A percentile compares a stretch with the other conserved stretches of the same genome.
These are phyloP conservation scores for Dacryopinax primogenitus DNA, from an alignment of 768 basidiomycete genomes.

Conservation along the genomic window DNA sequence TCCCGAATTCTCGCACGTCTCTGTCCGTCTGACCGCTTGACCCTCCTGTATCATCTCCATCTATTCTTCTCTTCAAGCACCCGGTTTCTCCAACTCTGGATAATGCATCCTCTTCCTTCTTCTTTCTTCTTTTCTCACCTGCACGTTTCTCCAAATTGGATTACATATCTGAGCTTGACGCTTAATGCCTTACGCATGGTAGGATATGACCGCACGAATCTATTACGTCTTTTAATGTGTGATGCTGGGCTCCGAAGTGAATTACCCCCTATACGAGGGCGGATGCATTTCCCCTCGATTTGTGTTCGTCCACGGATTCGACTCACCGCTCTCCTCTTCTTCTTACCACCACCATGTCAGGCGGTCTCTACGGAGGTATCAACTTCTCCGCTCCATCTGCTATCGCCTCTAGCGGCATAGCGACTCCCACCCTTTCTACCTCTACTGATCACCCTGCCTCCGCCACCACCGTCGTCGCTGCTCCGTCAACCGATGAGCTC, in stretches of 20 bases:
- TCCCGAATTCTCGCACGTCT: too few relatives aligned
- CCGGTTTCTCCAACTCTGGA: too few relatives aligned
- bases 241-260: background rate
- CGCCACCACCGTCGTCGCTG: constrained; percentile 22
- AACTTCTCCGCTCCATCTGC: constrained; percentile 42
- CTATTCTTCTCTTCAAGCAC: too few relatives aligned
- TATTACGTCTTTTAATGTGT: background rate
- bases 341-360: constrained; percentile 22
- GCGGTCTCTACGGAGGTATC: constrained; percentile 76
- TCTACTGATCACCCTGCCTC: constrained; percentile 31
- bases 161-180: constrained; percentile 3
- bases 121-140: background rate
- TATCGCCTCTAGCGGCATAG: constrained; percentile 28
- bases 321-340: background rate
- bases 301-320: background rate
- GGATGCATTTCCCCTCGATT: background rate
- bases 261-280: background rate
- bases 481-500: constrained; percentile 20
- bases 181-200: background rate
- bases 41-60: too few relatives aligned
- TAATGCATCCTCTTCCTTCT: too few relatives aligned
- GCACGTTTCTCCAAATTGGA: background rate
- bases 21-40: too few relatives aligned
- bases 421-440: constrained; percentile 39
- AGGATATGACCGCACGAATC: background rate